Base-by-base conservation (phyloP, 1,284 basidiomycete species). In the Ceraceosorus bombacis region DNA sequence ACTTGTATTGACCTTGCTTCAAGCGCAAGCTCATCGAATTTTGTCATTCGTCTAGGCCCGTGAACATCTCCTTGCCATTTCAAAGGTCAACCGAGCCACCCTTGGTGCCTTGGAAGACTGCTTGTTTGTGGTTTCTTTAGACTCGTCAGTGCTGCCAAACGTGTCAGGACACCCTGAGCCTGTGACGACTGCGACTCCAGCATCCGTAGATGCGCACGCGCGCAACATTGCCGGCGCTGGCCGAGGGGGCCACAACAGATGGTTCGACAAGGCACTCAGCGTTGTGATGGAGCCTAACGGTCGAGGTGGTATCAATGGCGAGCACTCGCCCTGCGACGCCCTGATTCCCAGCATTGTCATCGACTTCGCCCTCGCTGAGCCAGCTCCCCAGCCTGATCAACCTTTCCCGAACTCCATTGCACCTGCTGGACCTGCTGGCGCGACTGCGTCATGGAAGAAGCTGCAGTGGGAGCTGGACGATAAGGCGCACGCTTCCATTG, bases 281-380 rank as follows among this genome's bases (percentile, higher is more conserved):
- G 79, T 96, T 60, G 83, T 89, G 53, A 85, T 97, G 49, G 92
- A 96, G 79, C 85, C 86, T 10, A 89, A 87, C 64, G 86, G 88
- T 1, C 85, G 90, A 49, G 88, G 89, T 3, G 89, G 90, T 46
- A 87, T 89, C 58, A 86, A 86, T 73, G 94, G 94, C 38, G 94
- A 97, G 80, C 93, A 96, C 79, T 89, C 90, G 3, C 88, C 90
- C 0, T 87, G 88, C 59, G 94, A 97, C 68, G 93, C 93, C 0
- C 81, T 97, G 8, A 86, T 95, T 53, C 92, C 93, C 0, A 90
- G 88, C 66, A 88, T 93, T 55, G 84, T 90, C n/a, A 85, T 86
- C 49, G 91, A 96, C 73, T 94, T 88, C 71, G 86, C 86, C 1
- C 80, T 92, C 46, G 84, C 85, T 1, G 82, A 87, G 63, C 64